Conservation (phyloP, 2,329 filamentous ascomycete species). For the Trichoderma pleuroti region DNA sequence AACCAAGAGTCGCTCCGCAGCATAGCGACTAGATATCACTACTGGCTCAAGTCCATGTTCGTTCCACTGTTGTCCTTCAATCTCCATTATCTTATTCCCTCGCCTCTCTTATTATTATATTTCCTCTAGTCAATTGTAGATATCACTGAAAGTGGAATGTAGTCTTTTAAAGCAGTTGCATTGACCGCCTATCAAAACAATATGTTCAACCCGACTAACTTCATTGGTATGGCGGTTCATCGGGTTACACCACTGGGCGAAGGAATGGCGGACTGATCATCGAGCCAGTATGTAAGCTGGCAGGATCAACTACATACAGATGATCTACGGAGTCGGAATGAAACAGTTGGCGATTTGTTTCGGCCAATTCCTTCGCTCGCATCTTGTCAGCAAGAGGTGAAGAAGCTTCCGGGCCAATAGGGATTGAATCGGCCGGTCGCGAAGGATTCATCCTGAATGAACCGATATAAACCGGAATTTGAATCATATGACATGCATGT, state of each 20-base stretch:
- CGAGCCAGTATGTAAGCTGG: not conserved
- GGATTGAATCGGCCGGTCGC: not conserved
- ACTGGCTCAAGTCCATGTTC: not conserved
- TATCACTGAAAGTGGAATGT: not conserved
- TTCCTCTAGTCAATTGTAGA: not conserved
- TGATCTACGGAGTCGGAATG: not conserved
- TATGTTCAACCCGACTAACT: not conserved
- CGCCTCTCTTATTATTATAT: not conserved
- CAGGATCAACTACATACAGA: not conserved
- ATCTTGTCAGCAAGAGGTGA: not conserved
- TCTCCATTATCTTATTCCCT: not conserved
- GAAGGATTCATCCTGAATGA: not conserved
- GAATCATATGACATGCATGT: not conserved
- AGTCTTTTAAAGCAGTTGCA: not conserved
- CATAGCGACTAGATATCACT: not conserved
- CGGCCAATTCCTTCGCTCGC: not conserved
- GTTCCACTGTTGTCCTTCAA: not conserved
- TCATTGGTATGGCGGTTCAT: not conserved
- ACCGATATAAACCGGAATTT: not conserved
- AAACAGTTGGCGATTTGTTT: not conserved
- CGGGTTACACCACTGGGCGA: not conserved
- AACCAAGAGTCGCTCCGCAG: not conserved
- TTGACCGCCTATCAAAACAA: not conserved
- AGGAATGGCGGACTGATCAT: too few relatives aligned
- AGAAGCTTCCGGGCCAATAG: not conserved